Evolutionary conservation across 1,284 basidiomycete species (phyloP).

Genomic region (Boletus semigastroideus): DNA sequence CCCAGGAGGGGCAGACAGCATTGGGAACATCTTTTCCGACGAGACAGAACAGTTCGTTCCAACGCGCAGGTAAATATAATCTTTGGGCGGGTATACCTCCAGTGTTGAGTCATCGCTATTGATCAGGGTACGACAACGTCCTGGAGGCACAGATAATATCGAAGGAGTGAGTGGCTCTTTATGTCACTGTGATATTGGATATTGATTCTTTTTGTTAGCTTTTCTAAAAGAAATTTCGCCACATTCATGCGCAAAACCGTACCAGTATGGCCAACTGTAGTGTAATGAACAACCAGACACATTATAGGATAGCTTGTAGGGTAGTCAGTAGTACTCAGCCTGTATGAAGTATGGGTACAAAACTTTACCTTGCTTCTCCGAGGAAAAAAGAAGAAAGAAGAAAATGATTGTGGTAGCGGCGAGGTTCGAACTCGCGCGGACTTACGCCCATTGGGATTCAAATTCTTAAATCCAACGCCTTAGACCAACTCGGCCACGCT

Average conservation of each 20-base stretch:
- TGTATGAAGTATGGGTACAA: too few relatives aligned
- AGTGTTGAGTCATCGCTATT: neutral
- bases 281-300: neutral
- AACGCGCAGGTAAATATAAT: constrained; percentile 53
- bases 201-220: constrained; percentile 21
- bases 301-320: too few relatives aligned
- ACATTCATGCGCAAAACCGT: neutral
- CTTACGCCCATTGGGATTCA: constrained; percentile 75
- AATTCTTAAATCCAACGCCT: constrained; percentile 79
- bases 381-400: neutral
- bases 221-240: constrained; percentile 18
- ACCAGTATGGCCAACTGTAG: neutral
- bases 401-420: constrained; percentile 57
- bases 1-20: constrained; percentile 49
- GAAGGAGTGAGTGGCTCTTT: constrained; percentile 44
- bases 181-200: neutral
- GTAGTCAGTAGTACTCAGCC: too few relatives aligned
- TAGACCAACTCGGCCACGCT: constrained; percentile 81
- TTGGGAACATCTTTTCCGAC: constrained; percentile 52
- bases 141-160: constrained; percentile 63
- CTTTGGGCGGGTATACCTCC: neutral
- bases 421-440: constrained; percentile 84
- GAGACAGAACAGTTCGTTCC: constrained; percentile 54
- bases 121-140: constrained; percentile 54
- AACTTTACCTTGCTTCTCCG: too few relatives aligned